Base-by-base conservation (phyloP, 2,329 filamentous ascomycete species). In the Pleoardoris graminearum region DNA sequence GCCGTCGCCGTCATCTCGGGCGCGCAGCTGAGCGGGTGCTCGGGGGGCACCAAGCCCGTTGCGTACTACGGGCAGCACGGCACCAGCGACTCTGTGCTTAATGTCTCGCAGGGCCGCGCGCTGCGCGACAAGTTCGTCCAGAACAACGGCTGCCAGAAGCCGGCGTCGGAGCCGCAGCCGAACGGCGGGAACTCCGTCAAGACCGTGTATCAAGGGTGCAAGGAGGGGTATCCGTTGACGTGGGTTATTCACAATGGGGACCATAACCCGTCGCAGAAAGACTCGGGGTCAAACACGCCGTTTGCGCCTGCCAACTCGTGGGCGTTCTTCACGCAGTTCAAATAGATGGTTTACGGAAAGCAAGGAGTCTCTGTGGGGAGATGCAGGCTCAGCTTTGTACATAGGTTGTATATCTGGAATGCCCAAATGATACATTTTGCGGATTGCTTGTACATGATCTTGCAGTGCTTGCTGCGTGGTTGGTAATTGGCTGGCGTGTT, bases 51-150 rank as follows among this genome's bases (percentile, higher is more conserved):
- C 47, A 63, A 65, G 14, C 72, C 75, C 2, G 65, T 76, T n/a
- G 68, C 74, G 2, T 76, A 71, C 61, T 69, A 75, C 32, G 72
- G 69, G 27, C 71, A 75, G 51, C 75, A 77, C 53, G 75, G 75
- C 30, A 61, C 66, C 21, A 58, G 50, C 23, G 75, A 77, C 60
- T 61, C 59, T 21, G 71, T 75, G 21, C 68, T 76, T 11, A 54
- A 62, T 32, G 69, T 75, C 44, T 56, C 60, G 14, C 45, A 50
- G 10, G 75, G 75, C 42, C 61, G 69, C 16, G 43, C 55, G 50
- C 58, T 76, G 35, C 71, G 73, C 11, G 72, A 76, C 57, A 68
- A 63, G 44, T 76, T 71, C 59, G 63, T 75, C 11, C 42, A 44
- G 4, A 67, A 71, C 60, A 76, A 76, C 53, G 67, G 69, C 1